Conservation (phyloP, 768 basidiomycete genomes). For the Suillus subaureus region DNA sequence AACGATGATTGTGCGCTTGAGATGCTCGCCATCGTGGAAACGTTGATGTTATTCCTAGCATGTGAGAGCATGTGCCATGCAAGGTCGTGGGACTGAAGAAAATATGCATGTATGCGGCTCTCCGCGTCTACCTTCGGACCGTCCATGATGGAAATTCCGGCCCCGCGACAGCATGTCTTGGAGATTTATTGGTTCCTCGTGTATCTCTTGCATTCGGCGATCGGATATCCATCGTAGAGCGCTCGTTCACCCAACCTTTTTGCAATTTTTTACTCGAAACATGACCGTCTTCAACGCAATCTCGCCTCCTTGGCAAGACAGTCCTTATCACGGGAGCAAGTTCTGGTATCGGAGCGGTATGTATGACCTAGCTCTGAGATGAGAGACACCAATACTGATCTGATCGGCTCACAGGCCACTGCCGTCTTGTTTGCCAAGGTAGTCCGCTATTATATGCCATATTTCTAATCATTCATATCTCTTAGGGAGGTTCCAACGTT, state of each 20-base stretch:
- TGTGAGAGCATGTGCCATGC: neutral
- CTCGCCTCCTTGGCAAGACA: conserved; percentile 80
- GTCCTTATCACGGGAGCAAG: conserved; percentile 90
- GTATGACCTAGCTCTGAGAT: conserved; percentile 25
- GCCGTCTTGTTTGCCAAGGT: conserved; percentile 91
- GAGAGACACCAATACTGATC: conserved; percentile 6
- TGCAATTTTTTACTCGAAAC: conserved; percentile 15
- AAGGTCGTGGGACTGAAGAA: conserved; percentile 14
- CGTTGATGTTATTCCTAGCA: conserved; percentile 1
- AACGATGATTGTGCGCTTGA: conserved; percentile 7
- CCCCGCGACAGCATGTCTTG: conserved; percentile 1
- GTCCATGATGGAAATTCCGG: conserved; percentile 7
- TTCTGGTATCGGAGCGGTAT: conserved; percentile 86
- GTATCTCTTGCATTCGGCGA: neutral
- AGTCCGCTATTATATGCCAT: neutral
- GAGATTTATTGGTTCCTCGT: conserved; percentile 7
- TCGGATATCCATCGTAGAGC: conserved; percentile 7
- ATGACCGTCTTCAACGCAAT: conserved; percentile 86
- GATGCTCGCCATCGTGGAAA: conserved; percentile 11
- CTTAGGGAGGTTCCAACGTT: conserved; percentile 82
- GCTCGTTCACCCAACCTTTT: neutral
- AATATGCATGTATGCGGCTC: conserved; percentile 4
- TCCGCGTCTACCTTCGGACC: conserved; percentile 13
- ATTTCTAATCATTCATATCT: neutral
- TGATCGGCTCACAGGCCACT: conserved; percentile 57